These are phyloP conservation scores for Rutstroemia sp. DNA, from an alignment of 2,329 filamentous ascomycete species.

Conservation along the genomic window DNA sequence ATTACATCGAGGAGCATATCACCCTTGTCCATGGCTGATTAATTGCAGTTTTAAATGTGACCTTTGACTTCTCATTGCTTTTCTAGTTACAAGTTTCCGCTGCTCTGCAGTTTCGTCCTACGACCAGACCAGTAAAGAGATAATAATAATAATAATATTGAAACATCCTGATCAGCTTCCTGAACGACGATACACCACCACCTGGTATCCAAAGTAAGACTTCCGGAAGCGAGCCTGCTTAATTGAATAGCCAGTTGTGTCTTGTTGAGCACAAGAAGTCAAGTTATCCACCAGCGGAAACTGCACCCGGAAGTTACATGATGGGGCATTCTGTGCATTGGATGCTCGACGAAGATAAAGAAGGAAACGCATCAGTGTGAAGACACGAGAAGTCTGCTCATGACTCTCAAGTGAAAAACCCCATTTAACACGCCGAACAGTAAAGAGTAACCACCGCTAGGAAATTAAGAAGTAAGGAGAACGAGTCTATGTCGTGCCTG, in stretches of 20 bases:
- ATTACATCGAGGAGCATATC: too few relatives aligned
- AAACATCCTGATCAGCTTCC: neutral
- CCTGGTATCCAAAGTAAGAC: neutral
- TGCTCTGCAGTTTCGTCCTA: slow-evolving; percentile 13
- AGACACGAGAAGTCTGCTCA: slow-evolving; percentile 25
- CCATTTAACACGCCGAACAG: slow-evolving; percentile 16
- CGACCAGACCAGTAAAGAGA: slow-evolving; percentile 11
- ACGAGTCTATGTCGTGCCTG: slow-evolving; percentile 22
- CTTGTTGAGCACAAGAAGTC: neutral
- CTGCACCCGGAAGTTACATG: slow-evolving; percentile 5
- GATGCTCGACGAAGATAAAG: slow-evolving; percentile 8
- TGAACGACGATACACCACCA: neutral
- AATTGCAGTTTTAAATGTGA: slow-evolving; percentile 2
- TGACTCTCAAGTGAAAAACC: slow-evolving; percentile 21
- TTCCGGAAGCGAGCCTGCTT: neutral
- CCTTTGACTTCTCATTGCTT: slow-evolving; percentile 16
- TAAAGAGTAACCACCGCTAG: slow-evolving; percentile 17
- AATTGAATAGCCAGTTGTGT: too few relatives aligned
- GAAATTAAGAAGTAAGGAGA: slow-evolving; percentile 16
- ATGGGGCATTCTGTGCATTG: slow-evolving; percentile 4
- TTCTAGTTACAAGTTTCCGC: slow-evolving; percentile 24
- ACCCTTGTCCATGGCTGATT: neutral
- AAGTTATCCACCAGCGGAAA: slow-evolving; percentile 2
- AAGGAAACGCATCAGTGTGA: slow-evolving; percentile 19
- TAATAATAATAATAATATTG: slow-evolving; percentile 20